These are phyloP conservation scores for Penicillium coffeae DNA, from an alignment of 495 filamentous ascomycete genomes.

Conservation along the genomic window DNA sequence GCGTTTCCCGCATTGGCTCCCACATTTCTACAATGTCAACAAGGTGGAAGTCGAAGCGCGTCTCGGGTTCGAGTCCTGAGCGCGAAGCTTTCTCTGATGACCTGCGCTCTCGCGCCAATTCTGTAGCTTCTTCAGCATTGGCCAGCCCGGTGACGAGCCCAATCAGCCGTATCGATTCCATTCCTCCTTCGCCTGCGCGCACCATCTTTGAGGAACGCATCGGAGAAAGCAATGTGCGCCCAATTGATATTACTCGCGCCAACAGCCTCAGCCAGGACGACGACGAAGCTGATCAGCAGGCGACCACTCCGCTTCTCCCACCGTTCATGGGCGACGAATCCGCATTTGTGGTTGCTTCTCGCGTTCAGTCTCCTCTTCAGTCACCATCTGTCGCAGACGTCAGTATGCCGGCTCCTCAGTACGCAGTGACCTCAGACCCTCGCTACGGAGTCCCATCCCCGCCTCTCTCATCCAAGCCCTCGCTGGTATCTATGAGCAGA, in stretches of 20 bases:
- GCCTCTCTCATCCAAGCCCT: constrained; percentile 75
- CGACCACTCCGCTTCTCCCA: constrained; percentile 77
- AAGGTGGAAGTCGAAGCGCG: constrained; percentile 57
- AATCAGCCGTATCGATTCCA: constrained; percentile 50
- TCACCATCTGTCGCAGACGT: constrained; percentile 66
- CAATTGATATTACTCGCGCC: constrained; percentile 58
- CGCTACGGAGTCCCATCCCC: constrained; percentile 60
- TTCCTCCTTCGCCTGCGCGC: constrained; percentile 62
- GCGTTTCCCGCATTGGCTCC: constrained; percentile 64
- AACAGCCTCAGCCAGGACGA: constrained; percentile 52
- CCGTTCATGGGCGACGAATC: constrained; percentile 64
- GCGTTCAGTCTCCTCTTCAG: constrained; percentile 71
- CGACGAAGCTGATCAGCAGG: constrained; percentile 50
- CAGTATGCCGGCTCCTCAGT: constrained; percentile 26
- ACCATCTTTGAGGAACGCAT: constrained; percentile 62
- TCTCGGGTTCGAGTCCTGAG: constrained; percentile 43
- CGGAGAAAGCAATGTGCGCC: constrained; percentile 37
- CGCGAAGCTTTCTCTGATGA: constrained; percentile 35
- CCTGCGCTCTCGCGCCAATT: constrained; percentile 49
- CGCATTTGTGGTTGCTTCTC: constrained; percentile 33
- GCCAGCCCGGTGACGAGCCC: constrained; percentile 52
- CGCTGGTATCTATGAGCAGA: constrained; percentile 67
- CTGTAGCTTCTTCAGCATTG: constrained; percentile 63
- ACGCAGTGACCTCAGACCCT: constrained; percentile 40
- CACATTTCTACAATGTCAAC: constrained; percentile 70